Evolutionary conservation across 176 grass and related monocot genomes (phyloP), one percentile per base, ranked within the genome.

Genomic region (Triticum dicoccoides): DNA sequence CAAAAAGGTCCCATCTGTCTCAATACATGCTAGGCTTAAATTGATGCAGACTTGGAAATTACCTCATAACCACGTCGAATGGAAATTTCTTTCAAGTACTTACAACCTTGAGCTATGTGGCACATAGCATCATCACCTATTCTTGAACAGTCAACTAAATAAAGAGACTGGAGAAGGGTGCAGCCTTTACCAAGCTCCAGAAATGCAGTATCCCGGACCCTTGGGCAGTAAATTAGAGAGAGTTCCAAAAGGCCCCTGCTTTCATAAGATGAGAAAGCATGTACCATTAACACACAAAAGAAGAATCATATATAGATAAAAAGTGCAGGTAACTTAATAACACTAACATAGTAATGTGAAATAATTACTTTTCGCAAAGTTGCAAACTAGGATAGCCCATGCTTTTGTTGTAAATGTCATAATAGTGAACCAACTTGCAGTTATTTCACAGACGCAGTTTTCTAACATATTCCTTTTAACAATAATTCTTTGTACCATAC

Each of bases 151-250:
- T 94, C 91, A 5, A 94, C 89, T 82, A 98, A 92, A 69, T 86
- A 78, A 86, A 98, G 93, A 72, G 86, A 82, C 71, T 62, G 85
- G 24, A 98, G 87, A 85, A 93, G 89, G 33, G 91, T 89, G 79
- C 96, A 98, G 34, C 96, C 93, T 85, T 78, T 88, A 74, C 93
- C 96, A 81, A 98, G 84, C 91, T 98, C 96, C 51, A 92, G 47
- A 85, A 98, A 95, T 81, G 93, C 91, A 92, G 79, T 95, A 81
- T 94, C 91, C 34, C 59, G 83, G 62, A 98, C 89, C 88, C 93
- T 94, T 80, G 91, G 90, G 77, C 96, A 95, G 65, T 91, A 95
- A 69, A 95, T 86, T 75, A 98, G 87, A 79, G 89, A 90, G 5
- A 98, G 73, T 83, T 98, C 89, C 90, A 90, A 38, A 86, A 98